These are phyloP conservation scores for Magnaporthiopsis rhizophila DNA, from an alignment of 2,329 filamentous ascomycete genomes.

Conservation along the genomic window DNA sequence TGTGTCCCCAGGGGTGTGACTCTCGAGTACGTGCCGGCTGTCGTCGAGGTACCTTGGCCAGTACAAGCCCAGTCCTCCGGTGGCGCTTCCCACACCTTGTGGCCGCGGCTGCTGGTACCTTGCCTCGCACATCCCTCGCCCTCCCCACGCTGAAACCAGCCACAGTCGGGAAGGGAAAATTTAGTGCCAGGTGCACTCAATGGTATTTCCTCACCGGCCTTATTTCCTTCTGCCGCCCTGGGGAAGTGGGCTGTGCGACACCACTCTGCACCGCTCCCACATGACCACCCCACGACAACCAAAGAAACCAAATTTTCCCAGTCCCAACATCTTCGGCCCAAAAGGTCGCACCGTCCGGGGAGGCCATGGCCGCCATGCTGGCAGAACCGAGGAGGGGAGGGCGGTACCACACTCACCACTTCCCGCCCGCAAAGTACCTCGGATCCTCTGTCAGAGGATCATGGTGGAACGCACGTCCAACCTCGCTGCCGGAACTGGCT, in stretches of 20 bases:
- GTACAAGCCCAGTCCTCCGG: neutral
- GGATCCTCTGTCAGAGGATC: no score
- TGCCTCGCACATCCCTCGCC: neutral
- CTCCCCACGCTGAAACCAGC: conserved; percentile 3
- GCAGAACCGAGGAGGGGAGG: neutral
- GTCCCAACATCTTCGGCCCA: neutral
- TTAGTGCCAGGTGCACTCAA: neutral
- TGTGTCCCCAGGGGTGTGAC: neutral
- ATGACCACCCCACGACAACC: no score
- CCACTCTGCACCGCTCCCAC: neutral
- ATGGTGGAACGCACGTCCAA: neutral
- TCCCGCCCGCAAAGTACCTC: no score
- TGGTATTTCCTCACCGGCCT: neutral
- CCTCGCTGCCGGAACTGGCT: neutral
- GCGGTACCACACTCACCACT: neutral
- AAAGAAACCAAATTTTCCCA: neutral
- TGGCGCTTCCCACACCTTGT: neutral
- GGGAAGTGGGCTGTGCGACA: neutral
- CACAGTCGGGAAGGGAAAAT: neutral
- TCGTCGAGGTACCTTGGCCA: neutral
- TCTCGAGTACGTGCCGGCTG: neutral
- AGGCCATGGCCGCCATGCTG: neutral
- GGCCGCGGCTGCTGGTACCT: neutral
- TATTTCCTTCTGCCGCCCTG: neutral
- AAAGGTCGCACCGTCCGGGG: no score